Conservation (phyloP, 1,284 basidiomycete species). For the Moesziomyces sp. region DNA sequence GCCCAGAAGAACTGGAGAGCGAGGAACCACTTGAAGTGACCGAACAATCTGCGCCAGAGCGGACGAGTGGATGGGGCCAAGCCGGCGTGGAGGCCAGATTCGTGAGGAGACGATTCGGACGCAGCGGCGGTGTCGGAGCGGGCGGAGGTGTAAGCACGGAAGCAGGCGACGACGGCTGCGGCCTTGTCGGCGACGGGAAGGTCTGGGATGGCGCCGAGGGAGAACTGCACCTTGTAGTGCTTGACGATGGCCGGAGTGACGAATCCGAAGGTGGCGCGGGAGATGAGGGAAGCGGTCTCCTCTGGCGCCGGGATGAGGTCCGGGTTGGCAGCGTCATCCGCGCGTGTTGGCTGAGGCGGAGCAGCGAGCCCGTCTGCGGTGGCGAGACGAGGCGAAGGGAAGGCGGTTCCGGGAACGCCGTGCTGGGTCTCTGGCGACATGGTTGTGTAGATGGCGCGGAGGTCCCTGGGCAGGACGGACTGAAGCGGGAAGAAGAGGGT, state of each 20-base stretch:
- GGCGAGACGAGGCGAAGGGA: constrained; percentile 56
- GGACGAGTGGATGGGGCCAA: constrained; percentile 58
- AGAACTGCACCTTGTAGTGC: constrained; percentile 69
- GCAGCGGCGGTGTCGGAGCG: constrained; percentile 11
- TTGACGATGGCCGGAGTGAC: constrained; percentile 68
- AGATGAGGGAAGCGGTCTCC: constrained; percentile 58
- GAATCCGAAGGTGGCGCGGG: constrained; percentile 61
- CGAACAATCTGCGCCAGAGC: constrained; percentile 68
- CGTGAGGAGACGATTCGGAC: background rate
- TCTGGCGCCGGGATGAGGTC: constrained; percentile 60
- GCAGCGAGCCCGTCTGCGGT: constrained; percentile 9
- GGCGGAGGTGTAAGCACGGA: constrained; percentile 54
- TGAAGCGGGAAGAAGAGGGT: constrained; percentile 58
- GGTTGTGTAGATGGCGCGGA: constrained; percentile 61
- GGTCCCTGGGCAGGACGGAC: constrained; percentile 42
- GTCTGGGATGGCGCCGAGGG: constrained; percentile 70
- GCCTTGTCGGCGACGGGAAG: constrained; percentile 71
- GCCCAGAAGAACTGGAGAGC: constrained; percentile 69
- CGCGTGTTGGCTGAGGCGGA: constrained; percentile 5
- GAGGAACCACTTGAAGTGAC: constrained; percentile 66
- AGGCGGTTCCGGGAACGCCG: constrained; percentile 55
- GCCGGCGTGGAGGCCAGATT: constrained; percentile 40
- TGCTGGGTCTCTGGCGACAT: constrained; percentile 55
- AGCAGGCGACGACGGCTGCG: constrained; percentile 65
- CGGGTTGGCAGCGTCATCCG: constrained; percentile 4